Conservation (phyloP, 257 asterid genomes). For the Solanum boliviense region DNA sequence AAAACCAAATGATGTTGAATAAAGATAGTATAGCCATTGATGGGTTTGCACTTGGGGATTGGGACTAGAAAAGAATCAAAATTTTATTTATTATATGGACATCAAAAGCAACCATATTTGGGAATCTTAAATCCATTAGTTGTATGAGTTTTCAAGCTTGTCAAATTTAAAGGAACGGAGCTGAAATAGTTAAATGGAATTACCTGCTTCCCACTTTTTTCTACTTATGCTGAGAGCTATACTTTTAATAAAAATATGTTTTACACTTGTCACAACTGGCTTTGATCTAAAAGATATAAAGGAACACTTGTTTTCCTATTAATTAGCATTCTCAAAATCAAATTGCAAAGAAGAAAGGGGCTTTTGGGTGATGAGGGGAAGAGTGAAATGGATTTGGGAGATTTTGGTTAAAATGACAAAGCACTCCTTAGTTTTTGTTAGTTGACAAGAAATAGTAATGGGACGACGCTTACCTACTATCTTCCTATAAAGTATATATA, state of each 20-base stretch:
- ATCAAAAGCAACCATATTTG: background rate
- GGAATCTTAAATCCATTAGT: background rate
- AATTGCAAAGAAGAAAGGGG: background rate
- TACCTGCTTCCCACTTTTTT: background rate
- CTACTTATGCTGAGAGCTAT: background rate
- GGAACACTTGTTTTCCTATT: background rate
- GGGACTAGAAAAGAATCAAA: background rate
- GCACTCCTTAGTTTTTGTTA: background rate
- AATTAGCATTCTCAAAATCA: background rate
- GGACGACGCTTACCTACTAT: background rate
- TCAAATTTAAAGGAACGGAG: background rate
- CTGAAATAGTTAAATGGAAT: background rate
- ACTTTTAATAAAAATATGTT: background rate
- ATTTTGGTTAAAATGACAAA: background rate
- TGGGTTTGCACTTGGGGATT: background rate
- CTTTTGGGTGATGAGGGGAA: background rate
- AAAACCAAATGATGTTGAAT: background rate
- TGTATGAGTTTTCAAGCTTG: background rate
- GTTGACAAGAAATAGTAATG: background rate
- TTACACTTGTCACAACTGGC: background rate
- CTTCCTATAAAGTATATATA: background rate
- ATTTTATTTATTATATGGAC: background rate
- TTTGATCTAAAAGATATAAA: background rate
- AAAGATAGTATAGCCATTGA: background rate
- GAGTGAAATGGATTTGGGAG: background rate